Conservation (phyloP, 2,329 filamentous ascomycete genomes). For the Cytospora piceae region DNA sequence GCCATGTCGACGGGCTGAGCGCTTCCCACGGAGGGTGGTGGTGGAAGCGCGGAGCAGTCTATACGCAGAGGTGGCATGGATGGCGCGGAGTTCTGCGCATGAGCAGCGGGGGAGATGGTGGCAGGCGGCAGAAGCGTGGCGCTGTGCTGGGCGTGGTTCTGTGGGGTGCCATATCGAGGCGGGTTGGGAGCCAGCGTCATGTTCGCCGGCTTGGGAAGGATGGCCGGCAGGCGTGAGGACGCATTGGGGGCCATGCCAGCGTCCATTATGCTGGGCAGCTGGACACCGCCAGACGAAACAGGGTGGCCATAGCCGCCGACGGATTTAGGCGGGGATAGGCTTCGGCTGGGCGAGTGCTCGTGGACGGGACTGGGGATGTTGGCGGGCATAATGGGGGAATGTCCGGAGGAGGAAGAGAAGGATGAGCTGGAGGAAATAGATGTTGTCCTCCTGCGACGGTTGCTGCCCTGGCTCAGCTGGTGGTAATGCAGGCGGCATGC, state of each 20-base stretch:
- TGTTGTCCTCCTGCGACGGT: constrained; percentile 75
- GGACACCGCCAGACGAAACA: constrained; percentile 51
- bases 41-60: constrained; percentile 58
- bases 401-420: constrained; percentile 53
- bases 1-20: constrained; percentile 61
- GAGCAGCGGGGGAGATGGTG: constrained; percentile 39
- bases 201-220: constrained; percentile 67
- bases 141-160: constrained; percentile 47
- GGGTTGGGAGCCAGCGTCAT: constrained; percentile 49
- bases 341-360: constrained; percentile 50
- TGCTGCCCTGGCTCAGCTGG: constrained; percentile 80
- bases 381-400: constrained; percentile 54
- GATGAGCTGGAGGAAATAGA: constrained; percentile 72
- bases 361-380: constrained; percentile 55
- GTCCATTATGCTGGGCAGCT: constrained; percentile 57
- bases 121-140: constrained; percentile 50
- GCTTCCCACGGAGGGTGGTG: constrained; percentile 39
- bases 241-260: constrained; percentile 44
- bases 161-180: constrained; percentile 43
- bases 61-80: constrained; percentile 54
- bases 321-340: constrained; percentile 52
- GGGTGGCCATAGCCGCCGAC: constrained; percentile 48
- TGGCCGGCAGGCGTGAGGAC: constrained; percentile 60
- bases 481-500: constrained; percentile 88
- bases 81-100: constrained; percentile 36